Conservation (phyloP, 2,329 filamentous ascomycete species). For the Fusarium mundagurra region DNA sequence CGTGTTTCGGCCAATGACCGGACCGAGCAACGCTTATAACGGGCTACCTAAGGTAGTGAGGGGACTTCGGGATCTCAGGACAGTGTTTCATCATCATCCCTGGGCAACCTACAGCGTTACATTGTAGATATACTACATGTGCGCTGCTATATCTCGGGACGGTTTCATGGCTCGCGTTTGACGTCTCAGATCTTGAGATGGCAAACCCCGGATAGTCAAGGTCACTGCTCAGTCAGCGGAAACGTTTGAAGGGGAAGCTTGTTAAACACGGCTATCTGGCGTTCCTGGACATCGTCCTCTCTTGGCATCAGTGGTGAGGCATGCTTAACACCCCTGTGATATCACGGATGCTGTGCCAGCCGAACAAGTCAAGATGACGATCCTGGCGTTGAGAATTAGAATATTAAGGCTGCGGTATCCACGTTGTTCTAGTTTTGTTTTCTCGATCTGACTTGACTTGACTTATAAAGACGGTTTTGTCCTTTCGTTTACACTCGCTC, state of each 20-base stretch:
- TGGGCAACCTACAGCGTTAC: conserved; percentile 6
- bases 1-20: conserved; percentile 20
- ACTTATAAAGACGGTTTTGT: conserved; percentile 24
- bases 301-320: conserved; percentile 31
- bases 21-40: conserved; percentile 2
- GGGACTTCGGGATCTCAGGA: conserved; percentile 5
- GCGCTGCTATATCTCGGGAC: conserved; percentile 6
- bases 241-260: conserved; percentile 18
- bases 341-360: conserved; percentile 29
- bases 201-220: conserved; percentile 8
- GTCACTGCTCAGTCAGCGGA: conserved; percentile 4
- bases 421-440: background rate
- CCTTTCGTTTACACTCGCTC: conserved; percentile 30
- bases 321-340: conserved; percentile 12
- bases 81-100: conserved; percentile 17
- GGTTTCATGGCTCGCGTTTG: conserved; percentile 24
- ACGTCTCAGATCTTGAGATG: conserved; percentile 23
- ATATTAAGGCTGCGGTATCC: conserved; percentile 14
- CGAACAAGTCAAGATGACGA: conserved; percentile 17
- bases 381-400: background rate
- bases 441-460: conserved; percentile 16
- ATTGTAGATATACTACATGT: background rate
- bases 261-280: conserved; percentile 24
- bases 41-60: background rate
- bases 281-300: conserved; percentile 23